Evolutionary conservation across 2,329 filamentous ascomycete genomes (phyloP).

Genomic region (Alternaria alternata): DNA sequence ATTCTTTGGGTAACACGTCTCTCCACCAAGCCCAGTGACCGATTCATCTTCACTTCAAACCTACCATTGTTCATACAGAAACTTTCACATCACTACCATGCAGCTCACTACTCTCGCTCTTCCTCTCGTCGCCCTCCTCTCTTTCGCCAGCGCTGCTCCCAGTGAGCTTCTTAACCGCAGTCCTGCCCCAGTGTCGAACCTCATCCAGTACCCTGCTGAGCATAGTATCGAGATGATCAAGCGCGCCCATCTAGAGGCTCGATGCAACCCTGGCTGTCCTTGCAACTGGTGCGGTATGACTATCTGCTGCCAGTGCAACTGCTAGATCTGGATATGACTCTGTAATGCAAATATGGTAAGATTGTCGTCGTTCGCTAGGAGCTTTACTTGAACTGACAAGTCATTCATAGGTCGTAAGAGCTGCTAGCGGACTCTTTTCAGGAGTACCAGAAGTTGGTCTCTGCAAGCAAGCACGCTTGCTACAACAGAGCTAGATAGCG

Average conservation of each 20-base stretch:
- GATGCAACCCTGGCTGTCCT: constrained; percentile 11
- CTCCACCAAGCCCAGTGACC: background rate
- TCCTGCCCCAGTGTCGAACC: constrained; percentile 2
- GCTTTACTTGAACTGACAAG: background rate
- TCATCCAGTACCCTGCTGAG: constrained; percentile 6
- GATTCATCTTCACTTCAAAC: background rate
- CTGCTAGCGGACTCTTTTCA: background rate
- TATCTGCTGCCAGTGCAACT: constrained; percentile 14
- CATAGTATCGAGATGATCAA: constrained; percentile 15
- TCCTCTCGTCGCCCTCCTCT: constrained; percentile 1
- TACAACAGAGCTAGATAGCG: background rate
- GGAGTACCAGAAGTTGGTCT: background rate
- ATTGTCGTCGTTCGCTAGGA: background rate
- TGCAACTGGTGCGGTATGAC: constrained; percentile 16
- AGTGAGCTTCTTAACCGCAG: constrained; percentile 1
- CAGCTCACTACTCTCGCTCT: constrained; percentile 6
- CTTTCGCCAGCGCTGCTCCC: constrained; percentile 10
- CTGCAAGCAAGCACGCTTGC: background rate
- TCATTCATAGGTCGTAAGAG: background rate
- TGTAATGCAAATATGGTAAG: background rate
- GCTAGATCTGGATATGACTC: background rate
- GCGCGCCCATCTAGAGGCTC: constrained; percentile 8
- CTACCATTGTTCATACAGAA: background rate
- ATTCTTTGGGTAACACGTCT: background rate
- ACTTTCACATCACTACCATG: background rate